These are phyloP conservation scores for Hyaloperonospora arabidopsidis DNA, from an alignment of 352 stramenopile species.

Conservation along the genomic window DNA sequence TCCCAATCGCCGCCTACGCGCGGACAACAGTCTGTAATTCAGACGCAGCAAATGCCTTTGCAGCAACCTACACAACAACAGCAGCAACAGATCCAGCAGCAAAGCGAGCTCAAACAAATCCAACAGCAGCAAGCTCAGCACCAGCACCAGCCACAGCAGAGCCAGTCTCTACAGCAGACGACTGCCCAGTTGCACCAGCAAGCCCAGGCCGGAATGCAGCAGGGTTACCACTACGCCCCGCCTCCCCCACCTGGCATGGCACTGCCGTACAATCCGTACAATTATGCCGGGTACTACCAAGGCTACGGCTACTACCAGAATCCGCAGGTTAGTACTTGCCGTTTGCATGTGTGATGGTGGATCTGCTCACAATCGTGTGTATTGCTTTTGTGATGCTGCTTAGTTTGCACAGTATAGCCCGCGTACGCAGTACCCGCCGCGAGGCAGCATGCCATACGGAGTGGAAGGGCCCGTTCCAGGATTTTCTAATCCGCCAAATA, in stretches of 20 bases:
- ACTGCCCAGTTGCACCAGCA: slow-evolving; percentile 54
- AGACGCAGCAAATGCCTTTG: slow-evolving; percentile 35
- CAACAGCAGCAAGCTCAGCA: slow-evolving; percentile 39
- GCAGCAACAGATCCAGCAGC: slow-evolving; percentile 25
- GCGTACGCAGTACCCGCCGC: slow-evolving; percentile 76
- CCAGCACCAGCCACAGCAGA: slow-evolving; percentile 31
- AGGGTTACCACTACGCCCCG: slow-evolving; percentile 79
- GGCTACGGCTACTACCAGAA: slow-evolving; percentile 86
- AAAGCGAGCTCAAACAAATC: slow-evolving; percentile 40
- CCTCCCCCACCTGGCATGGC: slow-evolving; percentile 81
- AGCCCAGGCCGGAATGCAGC: slow-evolving; percentile 39
- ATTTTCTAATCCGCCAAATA: slow-evolving; percentile 71
- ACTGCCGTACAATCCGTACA: slow-evolving; percentile 85
- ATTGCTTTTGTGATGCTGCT: slow-evolving; percentile 7
- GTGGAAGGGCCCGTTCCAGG: slow-evolving; percentile 72
- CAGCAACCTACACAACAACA: slow-evolving; percentile 35
- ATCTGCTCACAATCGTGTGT: slow-evolving; percentile 6
- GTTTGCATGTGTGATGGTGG: not conserved
- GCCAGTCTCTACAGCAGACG: slow-evolving; percentile 42
- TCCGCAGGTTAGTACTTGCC: slow-evolving; percentile 43
- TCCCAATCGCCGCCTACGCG: slow-evolving; percentile 60
- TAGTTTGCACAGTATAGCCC: slow-evolving; percentile 84
- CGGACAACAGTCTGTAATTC: slow-evolving; percentile 29
- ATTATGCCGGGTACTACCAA: slow-evolving; percentile 81
- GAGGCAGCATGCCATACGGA: slow-evolving; percentile 76